A percentile compares a stretch with the other conserved stretches of the same genome.
Conservation (phyloP, 495 filamentous ascomycete genomes). For the Xylaria telfairii region DNA sequence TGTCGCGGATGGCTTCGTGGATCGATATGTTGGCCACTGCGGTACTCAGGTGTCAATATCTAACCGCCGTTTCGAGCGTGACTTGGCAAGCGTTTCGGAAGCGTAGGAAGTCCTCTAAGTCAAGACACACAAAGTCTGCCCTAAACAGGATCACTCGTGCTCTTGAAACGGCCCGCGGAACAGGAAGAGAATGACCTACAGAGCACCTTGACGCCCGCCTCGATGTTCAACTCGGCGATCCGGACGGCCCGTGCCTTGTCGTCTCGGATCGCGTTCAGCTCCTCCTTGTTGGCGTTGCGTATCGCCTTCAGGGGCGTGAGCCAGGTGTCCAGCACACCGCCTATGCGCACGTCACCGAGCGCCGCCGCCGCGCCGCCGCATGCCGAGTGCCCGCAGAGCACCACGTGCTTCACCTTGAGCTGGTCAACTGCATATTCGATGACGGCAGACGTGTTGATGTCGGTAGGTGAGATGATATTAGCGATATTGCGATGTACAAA, state of each 20-base stretch:
- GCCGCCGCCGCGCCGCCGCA: slow-evolving; percentile 82
- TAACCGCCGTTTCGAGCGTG: neutral
- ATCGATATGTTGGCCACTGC: slow-evolving; percentile 62
- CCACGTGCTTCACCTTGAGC: slow-evolving; percentile 80
- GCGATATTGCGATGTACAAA: slow-evolving; percentile 97
- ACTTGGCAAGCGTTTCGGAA: neutral
- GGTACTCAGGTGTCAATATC: neutral
- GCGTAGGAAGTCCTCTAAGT: neutral
- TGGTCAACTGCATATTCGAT: slow-evolving; percentile 80
- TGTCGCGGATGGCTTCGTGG: slow-evolving; percentile 68
- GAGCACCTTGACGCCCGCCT: slow-evolving; percentile 66
- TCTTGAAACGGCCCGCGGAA: neutral
- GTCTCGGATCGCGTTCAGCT: slow-evolving; percentile 56
- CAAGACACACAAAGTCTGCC: neutral
- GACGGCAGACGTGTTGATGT: slow-evolving; percentile 78
- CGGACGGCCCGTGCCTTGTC: slow-evolving; percentile 55
- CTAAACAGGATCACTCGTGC: neutral
- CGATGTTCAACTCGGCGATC: slow-evolving; percentile 73
- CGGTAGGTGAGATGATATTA: slow-evolving; percentile 79
- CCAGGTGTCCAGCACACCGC: slow-evolving; percentile 82
- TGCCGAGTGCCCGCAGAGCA: slow-evolving; percentile 82
- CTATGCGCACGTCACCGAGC: slow-evolving; percentile 69
- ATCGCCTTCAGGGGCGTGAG: slow-evolving; percentile 72
- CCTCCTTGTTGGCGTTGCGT: slow-evolving; percentile 59
- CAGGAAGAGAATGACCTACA: slow-evolving; percentile 24